These are phyloP conservation scores for Gaeumannomyces tritici DNA, from an alignment of 2,329 filamentous ascomycete genomes.

Conservation along the genomic window DNA sequence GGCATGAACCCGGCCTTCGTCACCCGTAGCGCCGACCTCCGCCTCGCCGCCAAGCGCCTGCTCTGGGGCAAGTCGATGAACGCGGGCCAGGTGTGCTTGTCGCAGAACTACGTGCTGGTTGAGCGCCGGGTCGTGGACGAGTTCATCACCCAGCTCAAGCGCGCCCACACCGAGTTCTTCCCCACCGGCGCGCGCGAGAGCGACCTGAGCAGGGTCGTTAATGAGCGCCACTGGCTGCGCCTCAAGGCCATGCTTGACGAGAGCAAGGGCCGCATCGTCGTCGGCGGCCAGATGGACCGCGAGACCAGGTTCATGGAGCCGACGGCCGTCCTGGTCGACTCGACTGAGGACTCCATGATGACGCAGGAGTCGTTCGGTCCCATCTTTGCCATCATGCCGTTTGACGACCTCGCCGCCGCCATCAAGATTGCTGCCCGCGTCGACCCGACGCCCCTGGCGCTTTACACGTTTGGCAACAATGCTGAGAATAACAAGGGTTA, in stretches of 20 bases:
- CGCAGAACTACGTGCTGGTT: conserved; percentile 84
- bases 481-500: conserved; percentile 65
- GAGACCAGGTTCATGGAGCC: conserved; percentile 77
- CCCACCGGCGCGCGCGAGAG: conserved; percentile 73
- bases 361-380: conserved; percentile 85
- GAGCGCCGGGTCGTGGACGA: conserved; percentile 62
- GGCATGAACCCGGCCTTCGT: conserved; percentile 88
- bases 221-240: conserved; percentile 66
- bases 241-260: conserved; percentile 88
- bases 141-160: conserved; percentile 68
- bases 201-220: conserved; percentile 75
- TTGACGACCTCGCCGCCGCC: conserved; percentile 74
- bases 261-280: conserved; percentile 71
- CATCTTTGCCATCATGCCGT: conserved; percentile 73
- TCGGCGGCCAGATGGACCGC: conserved; percentile 79
- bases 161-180: conserved; percentile 66
- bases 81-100: conserved; percentile 85
- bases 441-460: conserved; percentile 71
- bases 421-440: conserved; percentile 73
- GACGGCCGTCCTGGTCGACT: conserved; percentile 79
- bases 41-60: conserved; percentile 72
- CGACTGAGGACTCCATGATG: conserved; percentile 67
- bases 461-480: conserved; percentile 80
- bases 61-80: conserved; percentile 85
- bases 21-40: conserved; percentile 71